These are phyloP conservation scores for Phialophora tarda DNA, from an alignment of 2,329 filamentous ascomycete species.

Conservation along the genomic window DNA sequence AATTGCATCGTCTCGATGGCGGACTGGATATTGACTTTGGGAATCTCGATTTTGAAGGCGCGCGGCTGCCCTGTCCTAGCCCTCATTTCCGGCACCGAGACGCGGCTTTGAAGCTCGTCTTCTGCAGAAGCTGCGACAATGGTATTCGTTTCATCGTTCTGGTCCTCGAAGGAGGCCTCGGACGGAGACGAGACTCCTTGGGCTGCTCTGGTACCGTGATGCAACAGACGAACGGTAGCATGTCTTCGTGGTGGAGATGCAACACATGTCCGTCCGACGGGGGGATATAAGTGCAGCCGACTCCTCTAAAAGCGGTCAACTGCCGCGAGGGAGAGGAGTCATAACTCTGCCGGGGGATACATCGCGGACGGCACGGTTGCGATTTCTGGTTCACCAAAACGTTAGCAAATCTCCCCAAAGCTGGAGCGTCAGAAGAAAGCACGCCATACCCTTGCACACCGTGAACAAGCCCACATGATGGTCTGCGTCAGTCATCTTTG, in stretches of 20 bases:
- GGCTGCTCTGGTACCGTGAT: not conserved
- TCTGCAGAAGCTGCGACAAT: not conserved
- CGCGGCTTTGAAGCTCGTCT: not conserved
- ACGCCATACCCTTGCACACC: slow-evolving; percentile 17
- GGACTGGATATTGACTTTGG: slow-evolving; percentile 15
- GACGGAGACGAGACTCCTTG: slow-evolving; percentile 1
- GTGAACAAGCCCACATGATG: slow-evolving; percentile 19
- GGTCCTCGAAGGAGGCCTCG: not conserved
- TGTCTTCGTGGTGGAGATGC: not conserved
- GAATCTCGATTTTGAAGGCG: slow-evolving; percentile 20
- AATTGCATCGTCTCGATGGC: slow-evolving; percentile 24
- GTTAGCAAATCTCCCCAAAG: slow-evolving; percentile 9
- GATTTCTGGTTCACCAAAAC: slow-evolving; percentile 2
- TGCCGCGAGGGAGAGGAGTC: not conserved
- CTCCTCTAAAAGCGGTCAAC: not conserved
- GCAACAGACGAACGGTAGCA: not conserved
- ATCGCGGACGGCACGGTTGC: slow-evolving; percentile 12
- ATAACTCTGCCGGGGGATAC: not conserved
- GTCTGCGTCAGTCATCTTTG: slow-evolving; percentile 19
- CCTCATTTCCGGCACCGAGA: not conserved
- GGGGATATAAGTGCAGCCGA: not conserved
- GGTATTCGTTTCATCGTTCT: not conserved
- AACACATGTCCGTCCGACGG: not conserved
- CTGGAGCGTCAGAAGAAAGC: not conserved
- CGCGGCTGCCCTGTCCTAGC: slow-evolving; percentile 6